Base-by-base conservation (phyloP, 2,329 filamentous ascomycete genomes). In the Camillea tinctor region DNA sequence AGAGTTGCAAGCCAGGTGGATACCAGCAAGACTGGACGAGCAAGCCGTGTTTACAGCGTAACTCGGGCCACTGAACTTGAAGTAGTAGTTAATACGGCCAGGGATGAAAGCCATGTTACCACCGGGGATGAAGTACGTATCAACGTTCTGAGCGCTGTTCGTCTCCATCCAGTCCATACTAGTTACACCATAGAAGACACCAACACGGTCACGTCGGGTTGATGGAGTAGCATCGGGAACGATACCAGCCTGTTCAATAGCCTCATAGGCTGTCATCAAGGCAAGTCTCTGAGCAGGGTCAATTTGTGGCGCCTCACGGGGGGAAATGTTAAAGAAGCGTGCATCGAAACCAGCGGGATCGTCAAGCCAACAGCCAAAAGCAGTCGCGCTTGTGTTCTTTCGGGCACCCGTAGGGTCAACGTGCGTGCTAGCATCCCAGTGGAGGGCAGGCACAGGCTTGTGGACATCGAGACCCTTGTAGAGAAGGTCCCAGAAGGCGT, bases 241-340 rank as follows among this genome's bases (percentile, higher is more conserved):
- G 22, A 63, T 62, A 1, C 68, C 87, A 26, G 84, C 85, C 78
- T 84, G 84, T 69, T 90, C 87, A 23, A 90, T 76, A 1, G 88
- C 87, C 67, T 90, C 87, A 64, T 89, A 90, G 0, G 85, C 86
- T 5, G 86, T 88, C 23, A 86, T 80, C 6, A 90, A 74, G 2
- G 85, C 83, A 22, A 89, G 74, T 64, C 88, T 79, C 68, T 88
- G 87, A 75, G 86, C 85, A 0, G 88, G 88, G 69, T 90, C 87
- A 1, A 84, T 88, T 65, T 69, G 57, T 6, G 50, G 48, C 9
- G 65, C 68, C 44, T 71, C 68, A 20, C 63, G 58, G 0, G 69
- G 69, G 0, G 67, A 68, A 5, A 69, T 67, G 22, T 66, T 67
- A 44, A 71, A 71, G 54, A 71, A 69, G 0, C 50, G 54, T 1